These are phyloP conservation scores for Lineolata rhizophorae DNA, from an alignment of 495 filamentous ascomycete species.

Conservation along the genomic window DNA sequence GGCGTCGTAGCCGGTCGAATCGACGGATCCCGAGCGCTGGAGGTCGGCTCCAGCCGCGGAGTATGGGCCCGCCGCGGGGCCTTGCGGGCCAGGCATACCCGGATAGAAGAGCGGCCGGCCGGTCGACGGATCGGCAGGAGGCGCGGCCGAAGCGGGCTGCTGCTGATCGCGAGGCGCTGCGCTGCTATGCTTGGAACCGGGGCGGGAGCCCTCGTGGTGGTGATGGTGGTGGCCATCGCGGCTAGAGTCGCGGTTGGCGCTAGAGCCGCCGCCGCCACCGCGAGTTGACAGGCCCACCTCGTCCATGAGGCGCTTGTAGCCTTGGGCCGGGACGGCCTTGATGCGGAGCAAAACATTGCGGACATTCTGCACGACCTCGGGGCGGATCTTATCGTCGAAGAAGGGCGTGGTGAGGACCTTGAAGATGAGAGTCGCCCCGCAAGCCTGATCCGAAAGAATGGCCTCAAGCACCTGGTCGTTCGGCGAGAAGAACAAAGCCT, in stretches of 20 bases:
- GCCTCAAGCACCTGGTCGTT: constrained; percentile 76
- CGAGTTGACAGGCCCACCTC: constrained; percentile 71
- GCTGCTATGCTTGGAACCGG: constrained; percentile 28
- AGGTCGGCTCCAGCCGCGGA: too few species aligned
- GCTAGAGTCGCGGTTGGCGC: constrained; percentile 8
- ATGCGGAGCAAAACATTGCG: constrained; percentile 71
- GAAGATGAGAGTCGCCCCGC: constrained; percentile 89
- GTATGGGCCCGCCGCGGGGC: too few species aligned
- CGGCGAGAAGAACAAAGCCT: constrained; percentile 83
- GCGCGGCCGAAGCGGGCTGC: too few species aligned
- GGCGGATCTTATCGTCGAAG: constrained; percentile 80
- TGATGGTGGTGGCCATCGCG: constrained; percentile 23
- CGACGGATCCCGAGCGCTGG: too few species aligned
- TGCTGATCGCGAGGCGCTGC: constrained; percentile 10
- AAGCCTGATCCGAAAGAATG: constrained; percentile 76
- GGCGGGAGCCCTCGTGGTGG: constrained; percentile 20
- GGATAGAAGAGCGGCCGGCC: too few species aligned
- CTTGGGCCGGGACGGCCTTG: constrained; percentile 83
- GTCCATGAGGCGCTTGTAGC: constrained; percentile 96
- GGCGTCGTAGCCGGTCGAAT: too few species aligned
- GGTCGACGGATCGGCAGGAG: too few species aligned
- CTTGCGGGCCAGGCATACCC: too few species aligned
- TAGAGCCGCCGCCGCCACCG: constrained; percentile 18
- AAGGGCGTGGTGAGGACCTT: constrained; percentile 95
- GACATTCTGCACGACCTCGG: constrained; percentile 75